phyloP scores from a whole-genome alignment of 257 asterid genomes.

The Nicotiana tomentosiformis region DNA sequence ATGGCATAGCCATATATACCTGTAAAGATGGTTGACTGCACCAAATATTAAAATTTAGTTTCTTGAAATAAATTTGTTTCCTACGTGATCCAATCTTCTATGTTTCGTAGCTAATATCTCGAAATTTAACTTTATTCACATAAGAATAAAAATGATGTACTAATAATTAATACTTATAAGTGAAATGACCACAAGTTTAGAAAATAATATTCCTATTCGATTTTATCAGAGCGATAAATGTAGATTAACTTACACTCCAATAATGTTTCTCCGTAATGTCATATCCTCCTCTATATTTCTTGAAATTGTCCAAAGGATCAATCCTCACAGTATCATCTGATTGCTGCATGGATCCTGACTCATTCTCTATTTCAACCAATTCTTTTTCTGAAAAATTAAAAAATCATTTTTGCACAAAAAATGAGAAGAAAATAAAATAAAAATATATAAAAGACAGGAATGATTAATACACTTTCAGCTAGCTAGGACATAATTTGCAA shows the following conservation, averaged over 20 bases:
- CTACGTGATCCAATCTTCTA: background rate
- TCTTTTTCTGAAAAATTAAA: constrained; percentile 28
- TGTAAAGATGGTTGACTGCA: constrained; percentile 75
- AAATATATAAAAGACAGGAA: no score
- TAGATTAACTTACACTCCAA: constrained; percentile 65
- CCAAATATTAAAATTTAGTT: constrained; percentile 7
- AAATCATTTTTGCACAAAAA: background rate
- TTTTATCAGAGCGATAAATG: background rate
- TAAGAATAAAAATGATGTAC: background rate
- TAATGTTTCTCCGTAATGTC: constrained; percentile 67
- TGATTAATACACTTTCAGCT: no score
- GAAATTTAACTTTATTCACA: background rate
- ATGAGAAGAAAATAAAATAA: background rate
- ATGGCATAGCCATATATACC: constrained; percentile 65
- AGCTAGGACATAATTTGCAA: no score
- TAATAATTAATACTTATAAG: background rate
- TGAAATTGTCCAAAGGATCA: constrained; percentile 64
- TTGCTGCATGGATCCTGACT: constrained; percentile 2
- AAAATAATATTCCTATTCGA: background rate
- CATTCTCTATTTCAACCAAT: constrained; percentile 23
- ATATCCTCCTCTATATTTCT: constrained; percentile 81
- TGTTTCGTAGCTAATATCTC: background rate
- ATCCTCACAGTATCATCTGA: constrained; percentile 50
- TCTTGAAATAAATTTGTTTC: background rate
- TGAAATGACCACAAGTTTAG: background rate